These are phyloP conservation scores for Bathelium albidoporum DNA, from an alignment of 495 filamentous ascomycete species.

Conservation along the genomic window DNA sequence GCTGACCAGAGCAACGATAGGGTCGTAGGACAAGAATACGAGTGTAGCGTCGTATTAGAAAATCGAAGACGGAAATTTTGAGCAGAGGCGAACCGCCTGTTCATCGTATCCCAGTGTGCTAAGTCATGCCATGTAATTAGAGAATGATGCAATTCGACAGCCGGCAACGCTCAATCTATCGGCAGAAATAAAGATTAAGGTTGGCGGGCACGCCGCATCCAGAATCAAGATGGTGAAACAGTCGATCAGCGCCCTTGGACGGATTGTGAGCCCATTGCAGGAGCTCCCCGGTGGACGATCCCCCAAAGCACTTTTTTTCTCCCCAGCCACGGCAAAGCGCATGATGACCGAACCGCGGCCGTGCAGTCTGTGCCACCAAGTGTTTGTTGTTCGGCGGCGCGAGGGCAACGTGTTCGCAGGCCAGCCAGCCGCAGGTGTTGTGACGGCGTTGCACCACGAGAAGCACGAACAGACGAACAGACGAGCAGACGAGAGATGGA, in stretches of 20 bases:
- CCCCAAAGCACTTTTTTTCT: background rate
- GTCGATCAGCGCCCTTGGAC: background rate
- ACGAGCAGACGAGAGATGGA: background rate
- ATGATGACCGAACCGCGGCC: background rate
- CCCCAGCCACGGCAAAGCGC: background rate
- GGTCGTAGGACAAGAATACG: background rate
- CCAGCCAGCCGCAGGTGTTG: background rate
- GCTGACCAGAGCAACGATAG: background rate
- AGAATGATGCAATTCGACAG: background rate
- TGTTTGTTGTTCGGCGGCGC: background rate
- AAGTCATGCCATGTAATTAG: background rate
- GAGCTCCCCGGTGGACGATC: background rate
- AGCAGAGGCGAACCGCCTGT: background rate
- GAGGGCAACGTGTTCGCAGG: background rate
- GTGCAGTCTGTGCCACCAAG: background rate
- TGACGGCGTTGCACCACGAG: too few species aligned
- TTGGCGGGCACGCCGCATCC: background rate
- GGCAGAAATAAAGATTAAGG: constrained; percentile 2
- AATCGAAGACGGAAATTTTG: background rate
- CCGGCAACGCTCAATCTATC: background rate
- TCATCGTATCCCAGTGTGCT: too few species aligned
- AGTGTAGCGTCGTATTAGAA: background rate
- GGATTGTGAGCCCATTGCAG: background rate
- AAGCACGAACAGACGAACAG: background rate
- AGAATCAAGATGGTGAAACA: background rate